Conservation (phyloP, 208 protist genomes). For the Trypanosoma grayi region DNA sequence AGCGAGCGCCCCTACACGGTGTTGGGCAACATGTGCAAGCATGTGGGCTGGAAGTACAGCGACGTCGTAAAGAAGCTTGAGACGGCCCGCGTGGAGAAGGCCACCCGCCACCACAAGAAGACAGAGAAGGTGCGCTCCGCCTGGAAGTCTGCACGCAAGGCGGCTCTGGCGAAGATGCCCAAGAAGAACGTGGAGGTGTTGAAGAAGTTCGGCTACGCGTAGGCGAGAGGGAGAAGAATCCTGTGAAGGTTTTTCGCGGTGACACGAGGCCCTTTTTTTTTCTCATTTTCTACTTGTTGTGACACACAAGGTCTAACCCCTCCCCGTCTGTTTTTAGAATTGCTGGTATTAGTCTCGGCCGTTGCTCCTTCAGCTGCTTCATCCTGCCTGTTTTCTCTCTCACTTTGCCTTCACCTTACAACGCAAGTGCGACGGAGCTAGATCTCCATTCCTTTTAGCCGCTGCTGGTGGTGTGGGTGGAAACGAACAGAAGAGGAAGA, state of each 20-base stretch:
- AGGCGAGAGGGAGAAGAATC: background rate
- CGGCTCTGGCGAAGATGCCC: conserved; percentile 77
- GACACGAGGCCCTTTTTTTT: conserved; percentile 1
- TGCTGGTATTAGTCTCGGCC: no score
- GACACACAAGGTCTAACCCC: no score
- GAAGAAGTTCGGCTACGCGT: conserved; percentile 51
- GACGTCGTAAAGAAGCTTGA: conserved; percentile 80
- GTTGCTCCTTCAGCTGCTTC: no score
- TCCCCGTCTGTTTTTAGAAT: no score
- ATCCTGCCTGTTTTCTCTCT: no score
- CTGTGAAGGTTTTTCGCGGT: background rate
- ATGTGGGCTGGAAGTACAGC: conserved; percentile 89
- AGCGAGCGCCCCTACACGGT: conserved; percentile 77
- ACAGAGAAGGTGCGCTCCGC: conserved; percentile 61
- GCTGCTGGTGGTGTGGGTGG: background rate
- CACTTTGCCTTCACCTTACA: no score
- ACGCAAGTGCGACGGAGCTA: no score
- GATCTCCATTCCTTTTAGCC: background rate
- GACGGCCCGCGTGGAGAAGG: conserved; percentile 72
- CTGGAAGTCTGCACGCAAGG: conserved; percentile 68
- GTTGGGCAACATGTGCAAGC: conserved; percentile 86
- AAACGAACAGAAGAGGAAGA: background rate
- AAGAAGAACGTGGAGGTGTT: conserved; percentile 84
- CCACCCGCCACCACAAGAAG: conserved; percentile 65
- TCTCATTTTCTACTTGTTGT: conserved; percentile 5